Base-by-base conservation (phyloP, 2,329 filamentous ascomycete species). In the Diaporthe velutina region DNA sequence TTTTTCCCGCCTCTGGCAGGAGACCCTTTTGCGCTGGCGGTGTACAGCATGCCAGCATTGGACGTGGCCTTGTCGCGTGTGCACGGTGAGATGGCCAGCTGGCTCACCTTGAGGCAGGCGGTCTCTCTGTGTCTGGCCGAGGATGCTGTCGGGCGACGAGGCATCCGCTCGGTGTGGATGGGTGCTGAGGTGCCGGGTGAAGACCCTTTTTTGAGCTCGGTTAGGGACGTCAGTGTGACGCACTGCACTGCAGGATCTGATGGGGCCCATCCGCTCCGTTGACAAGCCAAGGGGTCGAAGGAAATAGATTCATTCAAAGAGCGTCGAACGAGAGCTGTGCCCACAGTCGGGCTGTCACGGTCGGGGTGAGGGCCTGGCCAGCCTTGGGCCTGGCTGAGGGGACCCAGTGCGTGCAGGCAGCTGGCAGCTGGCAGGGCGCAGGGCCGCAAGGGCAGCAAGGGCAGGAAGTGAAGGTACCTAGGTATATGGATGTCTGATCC, bases 321-420 rank as follows among this genome's bases (percentile, higher is more conserved):
- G 45, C 19, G 19, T 64, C 60, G 42, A 12, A 33, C 61, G 61
- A 52, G 30, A n/a, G n/a, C 38, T 48, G 40, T 50, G n/a, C 61
- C 61, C 61, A 50, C 61, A 48, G 60, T 66, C 61, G 42, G 61
- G 61, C 40, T 64, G 60, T 64, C 60, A 66, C 61, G 15, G 64
- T n/a, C 38, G 35, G 25, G 13, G 22, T 10, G n/a, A 61, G n/a
- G 58, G 58, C 38, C 60, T 48, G 25, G 60, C n/a, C 58, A 45
- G 58, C 25, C 58, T 64, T n/a, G 40, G 40, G 40, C 61, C 28
- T n/a, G 42, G 28, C 28, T 35, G 61, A 28, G 15, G 35, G 13
- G n/a, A 7, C 15, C 35, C 58, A 40, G 58, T n/a, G 19, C 42
- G 60, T n/a, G 40, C 25, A 64, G 40, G 40, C 61, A n/a, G 61